Evolutionary conservation across 495 filamentous ascomycete species (phyloP).

Genomic region (Penicillium diatomitis): DNA sequence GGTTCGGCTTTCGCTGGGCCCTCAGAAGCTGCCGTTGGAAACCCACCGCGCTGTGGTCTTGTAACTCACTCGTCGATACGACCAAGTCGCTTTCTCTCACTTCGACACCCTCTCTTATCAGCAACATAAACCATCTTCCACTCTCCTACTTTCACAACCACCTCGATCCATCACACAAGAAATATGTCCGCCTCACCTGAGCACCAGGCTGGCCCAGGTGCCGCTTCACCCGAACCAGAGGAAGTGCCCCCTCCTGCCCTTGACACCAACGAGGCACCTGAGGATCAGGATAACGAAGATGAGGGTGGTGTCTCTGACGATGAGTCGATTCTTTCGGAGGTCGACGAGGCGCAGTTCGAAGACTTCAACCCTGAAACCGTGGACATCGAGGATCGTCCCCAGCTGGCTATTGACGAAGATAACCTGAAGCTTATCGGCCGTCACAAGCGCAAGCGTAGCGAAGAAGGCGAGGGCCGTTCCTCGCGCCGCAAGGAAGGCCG

Average conservation of each 20-base stretch:
- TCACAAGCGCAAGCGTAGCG: conserved; percentile 75
- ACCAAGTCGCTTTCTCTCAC: not conserved
- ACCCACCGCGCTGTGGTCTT: conserved; percentile 11
- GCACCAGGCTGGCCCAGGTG: conserved; percentile 16
- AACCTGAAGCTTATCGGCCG: conserved; percentile 65
- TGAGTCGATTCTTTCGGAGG: conserved; percentile 83
- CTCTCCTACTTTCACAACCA: not conserved
- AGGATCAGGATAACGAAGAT: conserved; percentile 6
- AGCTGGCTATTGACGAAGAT: conserved; percentile 78
- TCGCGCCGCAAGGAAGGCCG: conserved; percentile 67
- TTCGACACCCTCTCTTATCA: not conserved
- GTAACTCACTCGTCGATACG: not conserved
- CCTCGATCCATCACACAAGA: not conserved
- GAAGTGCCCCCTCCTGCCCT: conserved; percentile 15
- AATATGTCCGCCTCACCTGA: conserved; percentile 37
- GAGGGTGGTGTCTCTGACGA: conserved; percentile 51
- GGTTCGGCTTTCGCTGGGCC: conserved; percentile 5
- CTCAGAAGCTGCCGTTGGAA: conserved; percentile 4
- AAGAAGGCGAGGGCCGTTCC: conserved; percentile 39
- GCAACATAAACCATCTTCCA: not conserved
- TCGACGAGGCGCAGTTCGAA: conserved; percentile 90
- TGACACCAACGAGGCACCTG: conserved; percentile 19
- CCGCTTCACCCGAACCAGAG: conserved; percentile 14
- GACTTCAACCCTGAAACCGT: conserved; percentile 78
- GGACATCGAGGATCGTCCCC: conserved; percentile 64